Conservation (phyloP, 1,139 yeast species). For the Protomyces lactucae-debilis region DNA sequence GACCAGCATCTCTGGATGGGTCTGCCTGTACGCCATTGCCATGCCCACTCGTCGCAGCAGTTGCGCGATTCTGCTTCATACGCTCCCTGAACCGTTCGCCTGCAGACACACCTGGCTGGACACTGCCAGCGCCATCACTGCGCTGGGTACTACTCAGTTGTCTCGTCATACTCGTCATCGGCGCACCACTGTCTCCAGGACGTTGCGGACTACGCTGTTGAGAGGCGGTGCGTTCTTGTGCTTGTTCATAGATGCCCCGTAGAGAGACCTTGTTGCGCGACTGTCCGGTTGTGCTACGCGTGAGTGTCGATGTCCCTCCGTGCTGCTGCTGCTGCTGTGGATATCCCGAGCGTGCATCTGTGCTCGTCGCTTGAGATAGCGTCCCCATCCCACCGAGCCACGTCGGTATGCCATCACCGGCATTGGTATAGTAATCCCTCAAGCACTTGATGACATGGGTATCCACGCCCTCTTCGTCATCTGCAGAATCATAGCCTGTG, state of each 20-base stretch:
- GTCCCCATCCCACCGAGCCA: conserved; percentile 20
- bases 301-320: neutral
- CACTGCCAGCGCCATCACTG: neutral
- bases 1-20: no score
- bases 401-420: conserved; percentile 18
- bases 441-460: conserved; percentile 23
- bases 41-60: neutral
- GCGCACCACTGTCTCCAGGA: neutral
- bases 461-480: conserved; percentile 23
- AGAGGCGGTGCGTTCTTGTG: conserved; percentile 21
- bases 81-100: conserved; percentile 22
- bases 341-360: neutral
- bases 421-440: conserved; percentile 18
- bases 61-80: conserved; percentile 19
- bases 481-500: conserved; percentile 16
- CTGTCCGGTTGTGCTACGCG: neutral
- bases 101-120: conserved; percentile 6
- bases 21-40: no score
- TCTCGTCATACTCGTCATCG: neutral
- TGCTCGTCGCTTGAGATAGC: neutral
- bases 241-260: conserved; percentile 23
- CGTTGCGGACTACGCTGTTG: neutral
- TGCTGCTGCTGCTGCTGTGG: neutral
- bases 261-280: conserved; percentile 9
- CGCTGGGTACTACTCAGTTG: neutral